Base-by-base conservation (phyloP, 768 basidiomycete species). In the Suillus bovinus region DNA sequence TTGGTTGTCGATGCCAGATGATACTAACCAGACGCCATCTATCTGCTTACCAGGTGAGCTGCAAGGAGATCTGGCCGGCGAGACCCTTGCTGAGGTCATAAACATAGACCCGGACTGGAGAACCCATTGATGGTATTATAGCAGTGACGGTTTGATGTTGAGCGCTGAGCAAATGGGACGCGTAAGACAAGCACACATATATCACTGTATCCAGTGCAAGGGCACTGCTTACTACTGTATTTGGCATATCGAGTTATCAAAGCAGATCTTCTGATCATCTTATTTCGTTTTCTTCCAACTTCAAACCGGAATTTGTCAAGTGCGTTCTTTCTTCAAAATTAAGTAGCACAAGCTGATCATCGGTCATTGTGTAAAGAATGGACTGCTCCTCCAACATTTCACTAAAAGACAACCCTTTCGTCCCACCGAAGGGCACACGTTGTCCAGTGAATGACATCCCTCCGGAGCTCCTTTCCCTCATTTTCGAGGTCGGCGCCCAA, bases 1-100 rank as follows among this genome's bases (percentile, higher is more conserved):
- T 66, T 56, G 60, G 54, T 52, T 67, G 57, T 20, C 24, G 5
- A 41, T 24, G 34, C 24, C 5, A 41, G 36, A 33, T 27, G 61
- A 33, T 59, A 74, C 83, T 66, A 60, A 93, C 95, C 96, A 99
- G 58, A 99, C 87, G 0, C 96, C 96, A 64, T 97, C 93, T 59
- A 97, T 93, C 74, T 95, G 93, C 58, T 86, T 84, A 5, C 96
- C 96, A 0, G 90, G 90, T 91, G 44, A 97, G 80, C 74, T 90
- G 90, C 53, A 81, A 77, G 7, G 94, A 96, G 39, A 97, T 77
- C 63, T 86, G 84, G 59, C 82, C 81, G 7, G 94, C 96, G 68
- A 96, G 80, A 46, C 95, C 95, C 69, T 89, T 87, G 75, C 88
- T 94, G 59, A 96, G 86, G 70, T 97, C 95, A 74, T 97, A 97